A percentile compares a stretch with the other conserved stretches of the same genome.
Evolutionary conservation across 371 early-diverging fungal genomes (phyloP).

Genomic region (Mortierella polycephala): DNA sequence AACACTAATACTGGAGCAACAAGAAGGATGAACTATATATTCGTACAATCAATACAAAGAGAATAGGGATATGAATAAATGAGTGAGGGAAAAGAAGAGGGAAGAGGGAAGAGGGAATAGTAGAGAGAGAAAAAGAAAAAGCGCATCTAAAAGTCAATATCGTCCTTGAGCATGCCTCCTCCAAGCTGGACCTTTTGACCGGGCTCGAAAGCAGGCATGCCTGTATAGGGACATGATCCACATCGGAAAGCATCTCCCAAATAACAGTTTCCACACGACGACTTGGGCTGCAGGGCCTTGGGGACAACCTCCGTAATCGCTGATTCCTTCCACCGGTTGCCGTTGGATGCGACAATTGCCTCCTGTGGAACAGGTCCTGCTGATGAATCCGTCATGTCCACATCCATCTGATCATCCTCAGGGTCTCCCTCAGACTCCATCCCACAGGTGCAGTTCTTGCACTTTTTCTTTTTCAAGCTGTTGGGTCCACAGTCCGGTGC

Average conservation of each 20-base stretch:
- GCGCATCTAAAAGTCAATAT: constrained; percentile 62
- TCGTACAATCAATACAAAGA: neutral
- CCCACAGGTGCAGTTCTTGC: constrained; percentile 98
- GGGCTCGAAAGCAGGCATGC: constrained; percentile 98
- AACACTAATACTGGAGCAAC: neutral
- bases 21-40: neutral
- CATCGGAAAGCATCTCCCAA: constrained; percentile 99
- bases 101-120: too few relatives aligned
- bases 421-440: constrained; percentile 80
- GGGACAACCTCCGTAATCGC: constrained; percentile 69
- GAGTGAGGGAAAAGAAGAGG: neutral
- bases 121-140: too few relatives aligned
- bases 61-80: constrained; percentile 5
- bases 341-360: constrained; percentile 56
- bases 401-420: constrained; percentile 44
- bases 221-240: constrained; percentile 96
- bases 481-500: constrained; percentile 75
- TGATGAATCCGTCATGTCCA: constrained; percentile 22
- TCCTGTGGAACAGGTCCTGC: constrained; percentile 78
- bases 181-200: constrained; percentile 92
- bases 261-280: constrained; percentile 85
- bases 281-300: constrained; percentile 61
- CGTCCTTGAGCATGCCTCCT: constrained; percentile 72
- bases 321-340: constrained; percentile 47
- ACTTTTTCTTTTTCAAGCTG: constrained; percentile 88